Evolutionary conservation across 2,329 filamentous ascomycete species (phyloP), one percentile per base, ranked within the genome.

Genomic region (Huntiella bhutanensis): DNA sequence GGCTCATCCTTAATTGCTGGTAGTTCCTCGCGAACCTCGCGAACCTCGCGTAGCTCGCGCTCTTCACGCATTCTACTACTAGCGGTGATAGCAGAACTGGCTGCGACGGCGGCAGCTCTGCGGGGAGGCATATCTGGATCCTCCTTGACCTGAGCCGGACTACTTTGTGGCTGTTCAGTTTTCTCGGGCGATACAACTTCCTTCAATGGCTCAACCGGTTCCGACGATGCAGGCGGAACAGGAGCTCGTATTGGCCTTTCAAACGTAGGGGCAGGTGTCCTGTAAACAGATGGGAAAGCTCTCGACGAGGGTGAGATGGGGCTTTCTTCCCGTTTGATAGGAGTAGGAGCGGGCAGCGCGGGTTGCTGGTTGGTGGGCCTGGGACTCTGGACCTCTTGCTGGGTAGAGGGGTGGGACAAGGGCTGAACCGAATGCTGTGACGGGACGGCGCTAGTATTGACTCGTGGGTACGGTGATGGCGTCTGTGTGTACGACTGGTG

Each of bases 1-100:
- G 56, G 54, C 60, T 62, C 49, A 60, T 60, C 33, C 60, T 62
- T 51, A 62, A 62, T 64, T 65, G 67, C 37, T 10, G 22, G 22
- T 28, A 28, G 8, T 53, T 45, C 51, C 44, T 55, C 45, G 16
- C 38, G 35, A n/a, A 41, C 19, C n/a, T 22, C 19, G 19, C 19
- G 19, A 3, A 28, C 22, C 22, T 28, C 22, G 8, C 22, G 22
- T 45, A 11, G 45, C 48, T 28, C 6, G 10, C 32, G 17, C 17
- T 28, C 22, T 28, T 28, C 22, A 3, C 22, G 22, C 22, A 28
- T 10, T 28, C 22, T 12, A 15, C 34, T 15, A 39, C 39, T 28
- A 2, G 19, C 40, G n/a, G 40, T 17, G 22, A 41, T 41, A 11
- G 47, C 38, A 47, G 48, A 42, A 53, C 53, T 33, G 54, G 51